Conservation (phyloP, 73 alveolate genomes). For the Urostyla sp. region DNA sequence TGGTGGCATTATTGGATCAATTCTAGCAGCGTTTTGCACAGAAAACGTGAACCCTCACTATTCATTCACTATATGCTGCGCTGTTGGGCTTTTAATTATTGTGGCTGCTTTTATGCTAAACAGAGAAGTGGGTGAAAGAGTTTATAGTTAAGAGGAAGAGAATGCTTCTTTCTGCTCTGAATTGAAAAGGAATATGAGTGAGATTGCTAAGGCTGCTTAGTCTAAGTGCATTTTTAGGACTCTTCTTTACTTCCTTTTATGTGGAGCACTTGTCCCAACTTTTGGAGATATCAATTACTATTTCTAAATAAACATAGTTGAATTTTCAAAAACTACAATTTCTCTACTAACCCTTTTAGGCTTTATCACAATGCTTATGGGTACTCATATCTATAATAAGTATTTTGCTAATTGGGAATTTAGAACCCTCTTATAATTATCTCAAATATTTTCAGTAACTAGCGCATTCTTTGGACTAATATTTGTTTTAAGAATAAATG, state of each 20-base stretch:
- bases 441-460: neutral
- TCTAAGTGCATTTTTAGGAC: constrained; percentile 47
- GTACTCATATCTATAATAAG: constrained; percentile 43
- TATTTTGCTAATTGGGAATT: constrained; percentile 50
- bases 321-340: constrained; percentile 29
- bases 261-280: constrained; percentile 55
- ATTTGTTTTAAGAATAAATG: constrained; percentile 3
- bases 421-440: constrained; percentile 3
- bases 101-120: neutral
- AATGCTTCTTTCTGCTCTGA: neutral
- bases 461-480: neutral
- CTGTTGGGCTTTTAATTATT: neutral
- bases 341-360: constrained; percentile 44
- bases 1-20: constrained; percentile 68
- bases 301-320: constrained; percentile 41
- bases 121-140: neutral
- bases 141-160: neutral
- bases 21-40: constrained; percentile 38
- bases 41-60: constrained; percentile 24
- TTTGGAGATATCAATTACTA: constrained; percentile 56
- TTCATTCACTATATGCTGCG: constrained; percentile 16
- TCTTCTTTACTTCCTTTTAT: constrained; percentile 40
- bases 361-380: constrained; percentile 30
- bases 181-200: constrained; percentile 4
- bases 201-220: constrained; percentile 19